Evolutionary conservation across 352 stramenopile species (phyloP).

Genomic region (Phytopythium litorale): DNA sequence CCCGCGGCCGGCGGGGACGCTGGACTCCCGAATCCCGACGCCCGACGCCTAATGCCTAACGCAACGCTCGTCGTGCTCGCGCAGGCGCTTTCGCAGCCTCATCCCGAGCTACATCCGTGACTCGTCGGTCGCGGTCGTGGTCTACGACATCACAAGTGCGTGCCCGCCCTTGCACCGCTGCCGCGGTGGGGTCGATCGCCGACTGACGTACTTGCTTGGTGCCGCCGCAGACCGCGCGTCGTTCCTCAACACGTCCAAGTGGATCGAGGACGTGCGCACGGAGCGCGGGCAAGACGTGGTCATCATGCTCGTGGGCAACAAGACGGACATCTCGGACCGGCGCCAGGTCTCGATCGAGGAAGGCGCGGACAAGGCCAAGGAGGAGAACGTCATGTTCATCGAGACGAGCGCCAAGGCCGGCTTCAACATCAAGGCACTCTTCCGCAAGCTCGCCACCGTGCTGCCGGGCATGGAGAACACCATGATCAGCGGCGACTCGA

Average conservation of each 20-base stretch:
- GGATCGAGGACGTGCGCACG: conserved; percentile 98
- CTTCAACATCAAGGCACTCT: conserved; percentile 99
- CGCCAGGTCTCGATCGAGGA: conserved; percentile 97
- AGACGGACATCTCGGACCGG: conserved; percentile 98
- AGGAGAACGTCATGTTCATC: conserved; percentile 99
- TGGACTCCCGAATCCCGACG: too few species aligned
- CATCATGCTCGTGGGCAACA: conserved; percentile 99
- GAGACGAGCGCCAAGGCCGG: conserved; percentile 98
- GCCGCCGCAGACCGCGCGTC: conserved; percentile 87
- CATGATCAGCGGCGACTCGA: conserved; percentile 83
- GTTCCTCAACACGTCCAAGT: conserved; percentile 99
- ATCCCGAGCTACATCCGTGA: conserved; percentile 98
- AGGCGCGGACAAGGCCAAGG: conserved; percentile 96
- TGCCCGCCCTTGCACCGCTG: not conserved
- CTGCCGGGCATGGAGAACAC: conserved; percentile 95
- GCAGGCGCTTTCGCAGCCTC: conserved; percentile 89
- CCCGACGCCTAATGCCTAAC: too few species aligned
- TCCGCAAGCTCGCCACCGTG: conserved; percentile 97
- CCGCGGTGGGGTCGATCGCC: too few species aligned
- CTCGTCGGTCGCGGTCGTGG: conserved; percentile 99
- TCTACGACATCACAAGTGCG: conserved; percentile 99
- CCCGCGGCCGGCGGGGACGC: too few species aligned
- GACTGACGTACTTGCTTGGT: too few species aligned
- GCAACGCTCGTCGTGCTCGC: conserved; percentile 4
- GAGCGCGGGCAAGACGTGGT: conserved; percentile 98